These are phyloP conservation scores for Mycosphaerella sp. DNA, from an alignment of 2,329 filamentous ascomycete species.

Conservation along the genomic window DNA sequence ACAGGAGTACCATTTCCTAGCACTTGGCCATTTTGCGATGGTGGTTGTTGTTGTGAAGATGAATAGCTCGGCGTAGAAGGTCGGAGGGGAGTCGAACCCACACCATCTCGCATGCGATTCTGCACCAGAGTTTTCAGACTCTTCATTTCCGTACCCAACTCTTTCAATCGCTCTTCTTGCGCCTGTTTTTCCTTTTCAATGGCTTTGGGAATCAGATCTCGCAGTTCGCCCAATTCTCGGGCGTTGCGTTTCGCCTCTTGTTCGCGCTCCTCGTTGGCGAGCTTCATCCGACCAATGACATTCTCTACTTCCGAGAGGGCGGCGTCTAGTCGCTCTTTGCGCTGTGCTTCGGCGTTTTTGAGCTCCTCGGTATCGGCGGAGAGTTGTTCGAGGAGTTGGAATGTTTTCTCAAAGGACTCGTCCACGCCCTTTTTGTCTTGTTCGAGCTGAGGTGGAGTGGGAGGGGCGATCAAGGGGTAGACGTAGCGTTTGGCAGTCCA, in stretches of 20 bases:
- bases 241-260: constrained; percentile 80
- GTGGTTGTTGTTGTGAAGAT: constrained; percentile 3
- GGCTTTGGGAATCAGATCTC: constrained; percentile 80
- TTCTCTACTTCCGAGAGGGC: constrained; percentile 78
- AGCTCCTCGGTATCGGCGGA: constrained; percentile 81
- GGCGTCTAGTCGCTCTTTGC: constrained; percentile 74
- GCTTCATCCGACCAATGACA: constrained; percentile 74
- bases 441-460: constrained; percentile 86
- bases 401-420: constrained; percentile 87
- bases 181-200: constrained; percentile 80
- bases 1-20: constrained; percentile 14
- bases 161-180: constrained; percentile 72
- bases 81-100: constrained; percentile 5
- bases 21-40: constrained; percentile 16
- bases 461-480: constrained; percentile 81
- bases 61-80: constrained; percentile 22
- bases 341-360: constrained; percentile 76
- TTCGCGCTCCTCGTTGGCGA: constrained; percentile 71
- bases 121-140: constrained; percentile 83
- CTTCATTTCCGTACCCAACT: constrained; percentile 80
- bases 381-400: constrained; percentile 84
- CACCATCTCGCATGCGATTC: constrained; percentile 47
- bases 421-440: constrained; percentile 91
- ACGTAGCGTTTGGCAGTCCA: constrained; percentile 89
- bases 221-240: constrained; percentile 75